Evolutionary conservation across 768 basidiomycete genomes (phyloP).

Genomic region (Neoboletus brunneissimus): DNA sequence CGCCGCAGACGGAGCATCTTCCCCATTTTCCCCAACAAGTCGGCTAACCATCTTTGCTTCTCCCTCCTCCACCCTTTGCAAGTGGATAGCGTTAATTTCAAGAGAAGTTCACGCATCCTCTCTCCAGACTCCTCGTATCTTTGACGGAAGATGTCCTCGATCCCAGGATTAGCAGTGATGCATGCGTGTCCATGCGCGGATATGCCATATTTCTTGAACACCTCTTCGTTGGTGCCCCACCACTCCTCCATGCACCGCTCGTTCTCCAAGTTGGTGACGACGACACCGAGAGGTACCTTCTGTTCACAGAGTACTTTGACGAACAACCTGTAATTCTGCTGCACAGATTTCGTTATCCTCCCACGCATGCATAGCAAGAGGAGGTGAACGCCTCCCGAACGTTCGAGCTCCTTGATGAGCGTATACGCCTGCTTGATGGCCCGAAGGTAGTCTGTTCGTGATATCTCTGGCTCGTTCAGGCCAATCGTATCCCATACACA

Average conservation of each 20-base stretch:
- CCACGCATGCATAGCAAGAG: conserved; percentile 40
- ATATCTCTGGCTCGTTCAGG: conserved; percentile 28
- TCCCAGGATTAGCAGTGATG: conserved; percentile 35
- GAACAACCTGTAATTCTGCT: conserved; percentile 41
- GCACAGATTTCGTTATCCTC: conserved; percentile 35
- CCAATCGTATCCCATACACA: conserved; percentile 34
- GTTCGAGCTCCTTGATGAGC: conserved; percentile 33
- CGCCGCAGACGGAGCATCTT: conserved; percentile 13
- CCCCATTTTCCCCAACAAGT: conserved; percentile 21
- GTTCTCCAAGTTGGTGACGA: conserved; percentile 40
- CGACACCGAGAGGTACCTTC: conserved; percentile 38
- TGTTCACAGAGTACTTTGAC: conserved; percentile 37
- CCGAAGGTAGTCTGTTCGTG: conserved; percentile 16
- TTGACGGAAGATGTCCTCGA: conserved; percentile 16
- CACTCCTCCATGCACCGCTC: conserved; percentile 35
- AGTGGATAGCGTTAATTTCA: conserved; percentile 1
- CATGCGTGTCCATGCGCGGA: conserved; percentile 36
- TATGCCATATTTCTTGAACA: conserved; percentile 33
- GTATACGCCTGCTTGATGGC: conserved; percentile 31
- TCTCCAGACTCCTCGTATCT: conserved; percentile 33
- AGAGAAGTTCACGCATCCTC: conserved; percentile 20
- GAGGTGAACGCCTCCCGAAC: conserved; percentile 36
- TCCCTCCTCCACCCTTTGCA: conserved; percentile 19
- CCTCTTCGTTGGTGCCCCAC: conserved; percentile 36
- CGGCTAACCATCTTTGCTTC: conserved; percentile 12